Base-by-base conservation (phyloP, 345 rosid genomes). In the Ceriops tagal region DNA sequence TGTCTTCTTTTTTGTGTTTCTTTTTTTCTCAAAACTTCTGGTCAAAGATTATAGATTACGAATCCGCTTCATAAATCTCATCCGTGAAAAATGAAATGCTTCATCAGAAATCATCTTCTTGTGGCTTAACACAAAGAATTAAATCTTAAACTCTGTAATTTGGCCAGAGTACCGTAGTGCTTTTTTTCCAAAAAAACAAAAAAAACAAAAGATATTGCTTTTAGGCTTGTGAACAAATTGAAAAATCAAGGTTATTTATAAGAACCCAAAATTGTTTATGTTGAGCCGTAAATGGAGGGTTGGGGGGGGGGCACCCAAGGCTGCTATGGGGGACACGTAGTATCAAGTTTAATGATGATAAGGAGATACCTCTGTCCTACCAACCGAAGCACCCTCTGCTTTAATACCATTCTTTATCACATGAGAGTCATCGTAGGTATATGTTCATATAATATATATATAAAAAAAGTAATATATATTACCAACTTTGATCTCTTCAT, bases 301-400 rank as follows among this genome's bases (percentile, higher is more conserved):
- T 24, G 31, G 31, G 31, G 31, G 31, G 4, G 8, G 24, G 13
- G 1, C 16, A 15, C 51, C 1, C 47, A 39, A 61, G 71, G 67
- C 32, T 6, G 30, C 27, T 0, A 43, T 26, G 67, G 65, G 69
- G 47, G 4, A 53, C 75, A 58, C 9, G 73, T 61, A 68, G 83
- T 71, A 66, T 82, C 75, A 35, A 74, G 65, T 56, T 77, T 71
- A 79, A 82, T 85, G 84, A 73, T 82, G 85, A 83, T 47, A 76
- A 69, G 22, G 72, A 78, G 78, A 78, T 74, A 16, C 75, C 67
- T 69, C 78, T 68, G 82, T 49, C 84, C 83, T 65, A 59, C 85
- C 84, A 51, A 69, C 72, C 76, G 31, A 61, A 52, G 74, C 68
- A 78, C 66, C 63, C 59, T 53, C 22, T 28, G 53, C 70, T 78